These are phyloP conservation scores for Mycena sp. DNA, from an alignment of 1,284 basidiomycete genomes.

Conservation along the genomic window DNA sequence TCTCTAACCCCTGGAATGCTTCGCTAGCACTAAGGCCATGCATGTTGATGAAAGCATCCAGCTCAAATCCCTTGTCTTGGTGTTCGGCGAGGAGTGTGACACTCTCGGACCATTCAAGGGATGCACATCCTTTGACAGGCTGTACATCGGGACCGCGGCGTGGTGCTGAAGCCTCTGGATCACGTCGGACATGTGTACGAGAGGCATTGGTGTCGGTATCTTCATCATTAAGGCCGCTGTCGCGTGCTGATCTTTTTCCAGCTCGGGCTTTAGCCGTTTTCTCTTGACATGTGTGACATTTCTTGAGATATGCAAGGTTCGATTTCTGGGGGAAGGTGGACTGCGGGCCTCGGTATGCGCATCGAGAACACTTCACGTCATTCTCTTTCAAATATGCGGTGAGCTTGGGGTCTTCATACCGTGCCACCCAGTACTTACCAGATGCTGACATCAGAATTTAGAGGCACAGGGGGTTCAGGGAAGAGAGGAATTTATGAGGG, in stretches of 20 bases:
- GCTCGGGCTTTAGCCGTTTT: neutral
- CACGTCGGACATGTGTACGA: neutral
- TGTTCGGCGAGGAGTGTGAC: too few species aligned
- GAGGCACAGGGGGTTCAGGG: too few species aligned
- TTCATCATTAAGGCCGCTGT: neutral
- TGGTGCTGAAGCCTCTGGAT: neutral
- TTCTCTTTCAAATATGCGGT: neutral
- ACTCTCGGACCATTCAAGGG: slow-evolving; percentile 1
- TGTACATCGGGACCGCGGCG: neutral
- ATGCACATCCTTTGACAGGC: neutral
- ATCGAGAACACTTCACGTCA: too few species aligned
- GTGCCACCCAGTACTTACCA: neutral
- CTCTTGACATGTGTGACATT: neutral
- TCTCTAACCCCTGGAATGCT: neutral
- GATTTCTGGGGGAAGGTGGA: neutral
- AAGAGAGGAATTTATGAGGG: too few species aligned
- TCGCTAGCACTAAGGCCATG: neutral
- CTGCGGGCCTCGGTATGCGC: neutral
- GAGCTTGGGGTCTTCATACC: neutral
- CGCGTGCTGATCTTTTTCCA: neutral
- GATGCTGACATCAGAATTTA: too few species aligned
- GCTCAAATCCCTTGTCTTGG: slow-evolving; percentile 1
- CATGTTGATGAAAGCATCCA: slow-evolving; percentile 1
- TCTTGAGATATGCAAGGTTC: neutral
- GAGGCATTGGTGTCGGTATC: neutral